phyloP scores from a whole-genome alignment of 805 yeast genomes.

The Tetrapisispora iriomotensis region DNA sequence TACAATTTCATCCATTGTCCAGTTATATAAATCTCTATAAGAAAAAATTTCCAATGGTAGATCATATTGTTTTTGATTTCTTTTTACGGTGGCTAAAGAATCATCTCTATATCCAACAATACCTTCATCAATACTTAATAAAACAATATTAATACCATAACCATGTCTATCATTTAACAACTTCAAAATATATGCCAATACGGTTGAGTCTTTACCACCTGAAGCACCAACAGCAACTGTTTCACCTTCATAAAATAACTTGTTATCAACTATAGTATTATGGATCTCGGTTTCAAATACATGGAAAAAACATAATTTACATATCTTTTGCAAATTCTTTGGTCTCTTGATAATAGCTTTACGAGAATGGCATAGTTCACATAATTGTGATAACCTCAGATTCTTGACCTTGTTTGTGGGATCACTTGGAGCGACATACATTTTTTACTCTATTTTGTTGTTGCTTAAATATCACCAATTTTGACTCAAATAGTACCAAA shows the following conservation, averaged over 20 bases:
- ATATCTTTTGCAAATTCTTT: slow-evolving; percentile 78
- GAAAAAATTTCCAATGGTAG: slow-evolving; percentile 74
- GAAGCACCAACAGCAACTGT: slow-evolving; percentile 95
- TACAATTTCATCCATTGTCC: slow-evolving; percentile 99
- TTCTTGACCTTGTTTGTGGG: slow-evolving; percentile 22
- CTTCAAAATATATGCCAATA: slow-evolving; percentile 78
- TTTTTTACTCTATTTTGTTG: slow-evolving; percentile 3
- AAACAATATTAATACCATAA: slow-evolving; percentile 76
- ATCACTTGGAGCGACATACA: slow-evolving; percentile 27
- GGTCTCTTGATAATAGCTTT: slow-evolving; percentile 89
- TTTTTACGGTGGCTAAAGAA: slow-evolving; percentile 89
- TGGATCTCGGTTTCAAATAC: slow-evolving; percentile 96
- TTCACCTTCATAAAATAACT: slow-evolving; percentile 72
- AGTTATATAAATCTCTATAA: slow-evolving; percentile 79
- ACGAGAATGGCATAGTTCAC: slow-evolving; percentile 75
- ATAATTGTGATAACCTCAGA: slow-evolving; percentile 37
- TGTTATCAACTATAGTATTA: slow-evolving; percentile 64
- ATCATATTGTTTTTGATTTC: slow-evolving; percentile 80
- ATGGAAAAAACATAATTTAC: slow-evolving; percentile 80
- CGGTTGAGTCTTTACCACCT: slow-evolving; percentile 98
- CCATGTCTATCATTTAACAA: slow-evolving; percentile 78
- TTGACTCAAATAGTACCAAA: too few relatives aligned
- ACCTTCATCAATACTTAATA: slow-evolving; percentile 91
- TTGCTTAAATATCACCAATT: too few relatives aligned
- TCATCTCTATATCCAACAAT: slow-evolving; percentile 96